Percentiles rank a stretch among this genome's conserved stretches.
Conservation (phyloP, 179 eudicot genomes). For the Spergularia azorica region DNA sequence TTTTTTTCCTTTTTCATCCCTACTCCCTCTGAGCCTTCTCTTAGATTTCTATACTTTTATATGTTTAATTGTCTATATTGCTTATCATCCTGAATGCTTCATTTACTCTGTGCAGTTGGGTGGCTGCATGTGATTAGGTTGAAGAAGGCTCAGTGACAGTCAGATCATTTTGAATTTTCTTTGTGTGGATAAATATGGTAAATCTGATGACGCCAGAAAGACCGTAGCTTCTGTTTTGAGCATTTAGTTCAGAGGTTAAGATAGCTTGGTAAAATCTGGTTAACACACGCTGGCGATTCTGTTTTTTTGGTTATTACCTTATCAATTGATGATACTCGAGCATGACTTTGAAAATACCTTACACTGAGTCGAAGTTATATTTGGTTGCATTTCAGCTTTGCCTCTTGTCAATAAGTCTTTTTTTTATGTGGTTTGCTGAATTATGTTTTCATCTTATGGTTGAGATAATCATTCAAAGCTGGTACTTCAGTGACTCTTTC, state of each 20-base stretch:
- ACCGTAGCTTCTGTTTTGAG: slow-evolving; percentile 9
- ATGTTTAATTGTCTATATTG: background rate
- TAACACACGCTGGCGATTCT: slow-evolving; percentile 2
- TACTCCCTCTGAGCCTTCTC: background rate
- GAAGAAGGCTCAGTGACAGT: slow-evolving; percentile 4
- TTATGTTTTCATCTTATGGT: background rate
- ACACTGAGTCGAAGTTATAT: slow-evolving; percentile 9
- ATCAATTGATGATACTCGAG: slow-evolving; percentile 16
- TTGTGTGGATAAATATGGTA: slow-evolving; percentile 10
- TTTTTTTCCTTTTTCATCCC: background rate
- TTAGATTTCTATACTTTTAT: background rate
- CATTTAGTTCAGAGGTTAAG: too few species aligned
- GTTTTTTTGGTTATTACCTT: background rate
- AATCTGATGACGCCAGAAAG: background rate
- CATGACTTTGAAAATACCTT: slow-evolving; percentile 17
- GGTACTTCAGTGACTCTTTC: too few species aligned
- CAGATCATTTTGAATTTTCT: slow-evolving; percentile 1
- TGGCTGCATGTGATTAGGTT: slow-evolving; percentile 52
- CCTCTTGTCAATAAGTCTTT: background rate
- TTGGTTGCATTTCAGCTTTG: slow-evolving; percentile 4
- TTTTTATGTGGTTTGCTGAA: background rate
- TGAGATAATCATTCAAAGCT: background rate
- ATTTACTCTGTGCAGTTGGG: slow-evolving; percentile 58
- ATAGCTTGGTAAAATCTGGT: slow-evolving; percentile 15
- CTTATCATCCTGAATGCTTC: background rate